A percentile compares a stretch with the other conserved stretches of the same genome.
Evolutionary conservation across 2,329 filamentous ascomycete species (phyloP).

Genomic region (Endocalyx cinctus): DNA sequence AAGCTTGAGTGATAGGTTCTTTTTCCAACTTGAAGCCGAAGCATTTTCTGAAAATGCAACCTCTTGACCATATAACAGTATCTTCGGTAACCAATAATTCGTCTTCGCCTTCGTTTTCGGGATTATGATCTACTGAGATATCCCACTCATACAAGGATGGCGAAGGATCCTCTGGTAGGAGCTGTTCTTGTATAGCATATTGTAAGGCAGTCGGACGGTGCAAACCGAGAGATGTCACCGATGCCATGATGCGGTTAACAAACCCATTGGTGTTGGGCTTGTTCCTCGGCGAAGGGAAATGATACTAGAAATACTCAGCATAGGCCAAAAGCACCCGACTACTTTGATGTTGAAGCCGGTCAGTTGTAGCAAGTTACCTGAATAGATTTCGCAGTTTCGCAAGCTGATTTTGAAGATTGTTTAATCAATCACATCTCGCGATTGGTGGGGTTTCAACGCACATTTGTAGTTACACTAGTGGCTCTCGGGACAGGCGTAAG

Average conservation of each 20-base stretch:
- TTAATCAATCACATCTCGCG: no score
- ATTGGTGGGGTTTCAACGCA: no score
- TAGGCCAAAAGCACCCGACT: no score
- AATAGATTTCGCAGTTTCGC: no score
- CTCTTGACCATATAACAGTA: constrained; percentile 85
- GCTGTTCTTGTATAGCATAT: constrained; percentile 75
- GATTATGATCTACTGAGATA: constrained; percentile 41
- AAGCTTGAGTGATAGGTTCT: constrained; percentile 77
- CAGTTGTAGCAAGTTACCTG: no score
- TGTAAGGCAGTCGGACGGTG: constrained; percentile 81
- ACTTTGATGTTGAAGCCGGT: no score
- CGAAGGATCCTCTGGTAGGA: constrained; percentile 65
- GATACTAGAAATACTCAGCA: no score
- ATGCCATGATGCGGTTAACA: constrained; percentile 61
- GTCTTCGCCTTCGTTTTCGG: constrained; percentile 54
- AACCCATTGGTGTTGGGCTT: constrained; percentile 21
- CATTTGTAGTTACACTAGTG: no score
- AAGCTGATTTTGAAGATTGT: no score
- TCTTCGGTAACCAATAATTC: constrained; percentile 73
- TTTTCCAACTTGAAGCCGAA: constrained; percentile 85
- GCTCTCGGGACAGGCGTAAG: no score
- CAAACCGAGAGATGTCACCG: constrained; percentile 83
- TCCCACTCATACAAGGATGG: constrained; percentile 72
- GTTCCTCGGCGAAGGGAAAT: no score
- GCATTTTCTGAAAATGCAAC: constrained; percentile 75